These are phyloP conservation scores for Mortierella sp. DNA, from an alignment of 371 early-diverging fungal genomes.

Conservation along the genomic window DNA sequence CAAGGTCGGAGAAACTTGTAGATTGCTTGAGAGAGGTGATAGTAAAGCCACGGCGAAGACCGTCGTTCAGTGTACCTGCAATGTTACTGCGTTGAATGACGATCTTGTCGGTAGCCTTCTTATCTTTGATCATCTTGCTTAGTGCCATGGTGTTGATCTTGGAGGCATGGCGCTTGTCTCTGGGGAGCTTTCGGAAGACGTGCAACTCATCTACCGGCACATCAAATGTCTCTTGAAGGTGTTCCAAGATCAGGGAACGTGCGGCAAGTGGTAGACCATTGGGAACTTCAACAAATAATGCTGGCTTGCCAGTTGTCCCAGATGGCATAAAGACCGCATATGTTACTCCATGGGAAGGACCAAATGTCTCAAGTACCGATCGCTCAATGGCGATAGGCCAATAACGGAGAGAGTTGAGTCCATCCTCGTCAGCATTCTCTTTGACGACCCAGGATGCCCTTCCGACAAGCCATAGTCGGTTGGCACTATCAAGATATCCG, in stretches of 20 bases:
- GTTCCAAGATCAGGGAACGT: constrained; percentile 43
- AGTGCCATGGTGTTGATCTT: constrained; percentile 58
- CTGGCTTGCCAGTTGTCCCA: constrained; percentile 46
- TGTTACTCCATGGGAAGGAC: constrained; percentile 45
- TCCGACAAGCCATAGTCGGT: constrained; percentile 52
- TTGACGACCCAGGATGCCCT: constrained; percentile 54
- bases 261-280: constrained; percentile 47
- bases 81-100: constrained; percentile 44
- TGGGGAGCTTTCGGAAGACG: constrained; percentile 54
- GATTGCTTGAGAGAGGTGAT: constrained; percentile 38
- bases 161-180: constrained; percentile 55
- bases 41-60: constrained; percentile 46
- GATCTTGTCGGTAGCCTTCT: constrained; percentile 43
- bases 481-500: constrained; percentile 40
- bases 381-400: constrained; percentile 57
- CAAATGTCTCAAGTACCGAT: constrained; percentile 54
- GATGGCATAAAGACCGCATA: constrained; percentile 57
- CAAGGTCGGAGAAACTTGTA: constrained; percentile 14
- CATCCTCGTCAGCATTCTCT: constrained; percentile 32
- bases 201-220: constrained; percentile 53
- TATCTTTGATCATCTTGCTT: constrained; percentile 47
- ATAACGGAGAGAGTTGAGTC: constrained; percentile 42
- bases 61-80: constrained; percentile 40
- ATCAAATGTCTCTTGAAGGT: constrained; percentile 56
- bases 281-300: constrained; percentile 50